Percentiles rank a stretch among this genome's conserved stretches.
These are phyloP conservation scores for Carex scoparia DNA, from an alignment of 176 grass and related monocot genomes.

Conservation along the genomic window DNA sequence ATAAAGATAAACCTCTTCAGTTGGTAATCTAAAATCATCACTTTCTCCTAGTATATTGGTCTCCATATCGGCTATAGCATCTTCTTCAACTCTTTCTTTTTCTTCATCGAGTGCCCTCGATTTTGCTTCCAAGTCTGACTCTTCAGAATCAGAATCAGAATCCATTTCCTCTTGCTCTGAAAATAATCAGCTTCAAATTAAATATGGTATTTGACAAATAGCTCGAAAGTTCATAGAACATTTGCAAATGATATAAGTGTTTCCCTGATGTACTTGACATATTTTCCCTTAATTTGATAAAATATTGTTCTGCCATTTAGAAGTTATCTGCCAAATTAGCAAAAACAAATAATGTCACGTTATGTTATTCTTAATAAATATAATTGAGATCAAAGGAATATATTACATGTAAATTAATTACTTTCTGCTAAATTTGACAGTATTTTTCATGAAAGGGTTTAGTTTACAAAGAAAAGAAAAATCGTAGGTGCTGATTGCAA, in stretches of 20 bases:
- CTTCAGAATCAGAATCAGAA: constrained; percentile 63
- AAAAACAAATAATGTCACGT: not conserved
- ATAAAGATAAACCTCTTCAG: constrained; percentile 46
- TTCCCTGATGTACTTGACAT: too few species aligned
- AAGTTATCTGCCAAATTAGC: not conserved
- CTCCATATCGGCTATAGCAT: constrained; percentile 61
- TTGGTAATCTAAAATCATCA: constrained; percentile 89
- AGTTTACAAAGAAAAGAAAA: not conserved
- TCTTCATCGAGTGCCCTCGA: constrained; percentile 64
- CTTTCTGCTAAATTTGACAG: not conserved
- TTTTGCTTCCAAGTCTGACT: constrained; percentile 64
- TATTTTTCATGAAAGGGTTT: not conserved
- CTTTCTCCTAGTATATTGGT: constrained; percentile 73
- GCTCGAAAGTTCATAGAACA: not conserved
- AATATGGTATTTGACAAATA: not conserved
- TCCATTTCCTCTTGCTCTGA: constrained; percentile 32
- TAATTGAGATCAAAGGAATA: not conserved
- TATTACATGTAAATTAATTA: not conserved
- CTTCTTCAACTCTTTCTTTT: constrained; percentile 43
- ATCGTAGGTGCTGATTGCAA: not conserved
- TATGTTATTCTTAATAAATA: not conserved
- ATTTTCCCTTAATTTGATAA: too few species aligned
- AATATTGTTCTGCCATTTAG: not conserved
- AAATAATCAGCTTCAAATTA: constrained; percentile 1
- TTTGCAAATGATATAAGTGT: not conserved